Conservation (phyloP, 495 filamentous ascomycete genomes). For the Penicillium parvum region DNA sequence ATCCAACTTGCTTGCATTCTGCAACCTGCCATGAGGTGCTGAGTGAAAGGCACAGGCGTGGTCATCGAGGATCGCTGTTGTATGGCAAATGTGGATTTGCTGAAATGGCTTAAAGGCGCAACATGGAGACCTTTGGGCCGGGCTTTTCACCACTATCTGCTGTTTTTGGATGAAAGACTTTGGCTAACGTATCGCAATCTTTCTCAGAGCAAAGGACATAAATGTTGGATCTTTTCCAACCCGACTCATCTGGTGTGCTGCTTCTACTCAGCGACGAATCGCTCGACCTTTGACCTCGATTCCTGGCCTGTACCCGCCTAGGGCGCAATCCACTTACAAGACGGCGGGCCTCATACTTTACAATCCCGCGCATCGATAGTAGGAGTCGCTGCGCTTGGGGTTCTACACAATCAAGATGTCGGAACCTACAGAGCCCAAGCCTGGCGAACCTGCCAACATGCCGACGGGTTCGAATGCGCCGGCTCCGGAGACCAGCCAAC, state of each 20-base stretch:
- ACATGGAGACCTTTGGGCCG: too few relatives aligned
- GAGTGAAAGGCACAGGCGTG: too few relatives aligned
- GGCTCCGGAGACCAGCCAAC: slow-evolving; percentile 13
- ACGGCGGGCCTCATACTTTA: background rate
- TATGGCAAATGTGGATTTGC: background rate
- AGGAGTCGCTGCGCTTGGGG: background rate
- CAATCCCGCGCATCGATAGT: background rate
- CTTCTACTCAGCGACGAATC: slow-evolving; percentile 22
- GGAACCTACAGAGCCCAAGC: slow-evolving; percentile 30
- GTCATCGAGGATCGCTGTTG: too few relatives aligned
- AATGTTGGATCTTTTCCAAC: slow-evolving; percentile 25
- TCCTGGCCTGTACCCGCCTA: slow-evolving; percentile 3
- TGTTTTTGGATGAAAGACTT: slow-evolving; percentile 1
- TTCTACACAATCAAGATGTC: slow-evolving; percentile 25
- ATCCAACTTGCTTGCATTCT: background rate
- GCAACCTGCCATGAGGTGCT: background rate
- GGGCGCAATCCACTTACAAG: slow-evolving; percentile 1
- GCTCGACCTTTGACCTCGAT: slow-evolving; percentile 24
- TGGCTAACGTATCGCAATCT: slow-evolving; percentile 12
- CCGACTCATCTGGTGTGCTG: slow-evolving; percentile 25
- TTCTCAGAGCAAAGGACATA: slow-evolving; percentile 21
- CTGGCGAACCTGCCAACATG: slow-evolving; percentile 28
- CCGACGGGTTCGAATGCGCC: slow-evolving; percentile 21
- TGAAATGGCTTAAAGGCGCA: background rate
- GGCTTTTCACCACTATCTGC: background rate